Percentiles rank a stretch among this genome's conserved stretches.
phyloP scores from a whole-genome alignment of 139 green algal species.

The Chlamydomonas urium region DNA sequence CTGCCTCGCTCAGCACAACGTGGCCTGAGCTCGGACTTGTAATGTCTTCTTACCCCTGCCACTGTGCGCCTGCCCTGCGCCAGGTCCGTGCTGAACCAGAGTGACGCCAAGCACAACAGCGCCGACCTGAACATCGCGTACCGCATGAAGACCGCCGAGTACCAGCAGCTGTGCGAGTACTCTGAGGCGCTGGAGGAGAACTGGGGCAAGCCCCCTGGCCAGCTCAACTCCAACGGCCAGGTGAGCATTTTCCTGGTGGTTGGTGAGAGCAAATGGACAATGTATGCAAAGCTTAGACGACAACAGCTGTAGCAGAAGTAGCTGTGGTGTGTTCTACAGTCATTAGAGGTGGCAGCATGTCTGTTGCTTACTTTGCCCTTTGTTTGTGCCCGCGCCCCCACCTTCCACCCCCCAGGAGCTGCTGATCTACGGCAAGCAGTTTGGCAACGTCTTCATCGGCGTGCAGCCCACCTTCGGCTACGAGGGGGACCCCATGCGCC shows the following conservation, averaged over 20 bases:
- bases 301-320: too few species aligned
- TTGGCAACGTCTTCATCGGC: conserved; percentile 99
- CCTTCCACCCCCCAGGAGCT: conserved; percentile 81
- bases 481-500: conserved; percentile 97
- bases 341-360: too few species aligned
- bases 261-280: too few species aligned
- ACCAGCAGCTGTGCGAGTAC: conserved; percentile 89
- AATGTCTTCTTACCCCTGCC: too few species aligned
- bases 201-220: conserved; percentile 94
- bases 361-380: too few species aligned
- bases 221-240: conserved; percentile 93
- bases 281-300: too few species aligned
- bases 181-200: conserved; percentile 94
- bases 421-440: conserved; percentile 94
- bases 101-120: conserved; percentile 91
- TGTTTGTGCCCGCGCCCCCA: too few species aligned
- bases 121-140: conserved; percentile 97
- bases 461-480: conserved; percentile 99
- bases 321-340: too few species aligned
- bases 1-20: too few species aligned
- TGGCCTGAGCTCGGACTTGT: too few species aligned
- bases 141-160: conserved; percentile 81
- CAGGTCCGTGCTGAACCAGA: conserved; percentile 74
- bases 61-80: too few species aligned
- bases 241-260: too few species aligned